Percentiles rank a stretch among this genome's conserved stretches.
Evolutionary conservation across 371 early-diverging fungal species (phyloP).

Genomic region (Mortierella sp.): DNA sequence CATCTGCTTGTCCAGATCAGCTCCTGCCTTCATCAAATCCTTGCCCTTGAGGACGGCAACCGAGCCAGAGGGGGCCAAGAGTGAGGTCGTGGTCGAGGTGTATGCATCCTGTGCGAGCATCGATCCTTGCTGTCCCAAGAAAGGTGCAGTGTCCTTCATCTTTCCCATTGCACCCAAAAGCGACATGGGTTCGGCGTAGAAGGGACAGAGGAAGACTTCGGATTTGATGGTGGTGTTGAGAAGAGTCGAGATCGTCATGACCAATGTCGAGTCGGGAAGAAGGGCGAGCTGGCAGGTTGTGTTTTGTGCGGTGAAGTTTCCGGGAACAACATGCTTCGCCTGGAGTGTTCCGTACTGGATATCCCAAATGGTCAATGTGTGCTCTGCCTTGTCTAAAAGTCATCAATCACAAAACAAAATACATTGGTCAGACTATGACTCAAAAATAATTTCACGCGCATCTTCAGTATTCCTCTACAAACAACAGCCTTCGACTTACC

Average conservation of each 20-base stretch:
- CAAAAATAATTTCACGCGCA: too few species aligned
- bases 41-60: constrained; percentile 21
- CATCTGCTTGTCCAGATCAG: constrained; percentile 44
- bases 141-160: constrained; percentile 67
- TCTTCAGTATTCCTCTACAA: background rate
- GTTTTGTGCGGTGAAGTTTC: constrained; percentile 26
- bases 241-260: constrained; percentile 52
- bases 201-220: constrained; percentile 69
- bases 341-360: constrained; percentile 78
- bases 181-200: constrained; percentile 75
- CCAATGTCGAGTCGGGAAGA: constrained; percentile 54
- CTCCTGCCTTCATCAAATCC: constrained; percentile 39
- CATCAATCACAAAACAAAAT: background rate
- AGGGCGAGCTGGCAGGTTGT: constrained; percentile 58
- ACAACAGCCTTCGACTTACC: constrained; percentile 28
- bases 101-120: constrained; percentile 42
- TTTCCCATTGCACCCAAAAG: constrained; percentile 77
- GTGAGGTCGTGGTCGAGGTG: constrained; percentile 35
- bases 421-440: background rate
- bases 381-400: constrained; percentile 58
- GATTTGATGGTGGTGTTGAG: constrained; percentile 63
- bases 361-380: constrained; percentile 80
- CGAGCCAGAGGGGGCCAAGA: constrained; percentile 22
- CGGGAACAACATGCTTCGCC: constrained; percentile 57
- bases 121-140: constrained; percentile 41